These are phyloP conservation scores for Paraphoma chrysanthemicola DNA, from an alignment of 2,329 filamentous ascomycete species.

Conservation along the genomic window DNA sequence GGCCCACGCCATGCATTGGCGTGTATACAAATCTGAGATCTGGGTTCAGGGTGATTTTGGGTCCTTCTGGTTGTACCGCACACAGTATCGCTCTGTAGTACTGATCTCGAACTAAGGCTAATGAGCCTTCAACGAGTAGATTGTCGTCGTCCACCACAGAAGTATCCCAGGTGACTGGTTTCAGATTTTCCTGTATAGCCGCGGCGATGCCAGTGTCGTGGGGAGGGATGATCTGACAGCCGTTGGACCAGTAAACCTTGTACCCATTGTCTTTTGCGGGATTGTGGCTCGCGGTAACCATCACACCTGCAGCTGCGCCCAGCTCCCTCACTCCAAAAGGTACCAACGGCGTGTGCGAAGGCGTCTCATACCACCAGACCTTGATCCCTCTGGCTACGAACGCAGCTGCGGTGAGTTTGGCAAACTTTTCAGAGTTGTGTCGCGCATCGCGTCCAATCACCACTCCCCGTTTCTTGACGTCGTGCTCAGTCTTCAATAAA, in stretches of 20 bases:
- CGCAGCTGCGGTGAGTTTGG: slow-evolving; percentile 64
- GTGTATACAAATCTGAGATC: slow-evolving; percentile 60
- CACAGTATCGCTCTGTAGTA: slow-evolving; percentile 54
- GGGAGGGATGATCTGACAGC: slow-evolving; percentile 70
- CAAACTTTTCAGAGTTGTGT: slow-evolving; percentile 68
- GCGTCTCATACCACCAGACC: slow-evolving; percentile 65
- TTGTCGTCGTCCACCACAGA: slow-evolving; percentile 49
- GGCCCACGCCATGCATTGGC: slow-evolving; percentile 64
- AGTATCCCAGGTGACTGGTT: slow-evolving; percentile 59
- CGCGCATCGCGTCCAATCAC: slow-evolving; percentile 70
- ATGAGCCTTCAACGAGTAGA: slow-evolving; percentile 51
- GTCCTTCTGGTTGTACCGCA: slow-evolving; percentile 44
- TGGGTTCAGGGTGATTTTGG: slow-evolving; percentile 24
- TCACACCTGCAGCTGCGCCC: slow-evolving; percentile 65
- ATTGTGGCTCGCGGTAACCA: slow-evolving; percentile 73
- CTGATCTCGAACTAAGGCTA: slow-evolving; percentile 50
- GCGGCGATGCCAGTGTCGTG: slow-evolving; percentile 65
- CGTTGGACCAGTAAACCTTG: slow-evolving; percentile 72
- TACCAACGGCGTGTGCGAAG: slow-evolving; percentile 67
- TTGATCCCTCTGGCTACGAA: slow-evolving; percentile 65
- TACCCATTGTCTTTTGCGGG: slow-evolving; percentile 71
- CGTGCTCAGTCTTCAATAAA: slow-evolving; percentile 55
- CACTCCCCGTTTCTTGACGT: slow-evolving; percentile 56
- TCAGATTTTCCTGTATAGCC: slow-evolving; percentile 62
- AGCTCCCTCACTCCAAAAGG: slow-evolving; percentile 65